Evolutionary conservation across 2,329 filamentous ascomycete genomes (phyloP).

Genomic region (Ophioceras dolichostomum): DNA sequence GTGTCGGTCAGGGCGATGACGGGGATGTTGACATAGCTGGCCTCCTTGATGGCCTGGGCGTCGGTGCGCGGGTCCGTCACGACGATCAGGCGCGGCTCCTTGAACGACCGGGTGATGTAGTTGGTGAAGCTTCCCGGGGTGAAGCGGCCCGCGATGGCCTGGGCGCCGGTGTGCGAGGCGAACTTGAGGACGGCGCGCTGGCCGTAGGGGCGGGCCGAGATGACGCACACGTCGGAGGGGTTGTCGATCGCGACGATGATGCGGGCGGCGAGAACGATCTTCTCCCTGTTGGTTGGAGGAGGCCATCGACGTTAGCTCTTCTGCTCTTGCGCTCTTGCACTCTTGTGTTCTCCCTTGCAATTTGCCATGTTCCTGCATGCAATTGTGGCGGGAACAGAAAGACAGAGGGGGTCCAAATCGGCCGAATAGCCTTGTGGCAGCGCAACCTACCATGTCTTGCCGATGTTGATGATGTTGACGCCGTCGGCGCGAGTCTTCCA

Average conservation of each 20-base stretch:
- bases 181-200: slow-evolving; percentile 99
- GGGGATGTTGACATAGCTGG: slow-evolving; percentile 99
- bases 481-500: slow-evolving; percentile 99
- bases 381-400: no score
- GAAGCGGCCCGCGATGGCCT: slow-evolving; percentile 98
- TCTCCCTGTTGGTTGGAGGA: slow-evolving; percentile 58
- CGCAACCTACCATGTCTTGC: slow-evolving; percentile 88
- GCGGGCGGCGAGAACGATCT: slow-evolving; percentile 96
- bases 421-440: no score
- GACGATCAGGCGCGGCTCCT: slow-evolving; percentile 98
- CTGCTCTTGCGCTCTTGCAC: not conserved
- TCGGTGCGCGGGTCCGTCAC: slow-evolving; percentile 99
- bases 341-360: no score
- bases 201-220: slow-evolving; percentile 98
- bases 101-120: slow-evolving; percentile 99
- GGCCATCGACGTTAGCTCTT: not conserved
- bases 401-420: no score
- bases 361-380: no score
- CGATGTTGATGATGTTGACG: slow-evolving; percentile 98
- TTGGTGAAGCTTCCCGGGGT: slow-evolving; percentile 99
- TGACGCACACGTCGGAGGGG: slow-evolving; percentile 97
- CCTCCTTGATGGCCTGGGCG: slow-evolving; percentile 99
- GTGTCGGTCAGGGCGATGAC: slow-evolving; percentile 99
- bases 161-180: slow-evolving; percentile 93
- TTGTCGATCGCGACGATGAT: slow-evolving; percentile 99